These are phyloP conservation scores for Russula virescens DNA, from an alignment of 768 basidiomycete species.

Conservation along the genomic window DNA sequence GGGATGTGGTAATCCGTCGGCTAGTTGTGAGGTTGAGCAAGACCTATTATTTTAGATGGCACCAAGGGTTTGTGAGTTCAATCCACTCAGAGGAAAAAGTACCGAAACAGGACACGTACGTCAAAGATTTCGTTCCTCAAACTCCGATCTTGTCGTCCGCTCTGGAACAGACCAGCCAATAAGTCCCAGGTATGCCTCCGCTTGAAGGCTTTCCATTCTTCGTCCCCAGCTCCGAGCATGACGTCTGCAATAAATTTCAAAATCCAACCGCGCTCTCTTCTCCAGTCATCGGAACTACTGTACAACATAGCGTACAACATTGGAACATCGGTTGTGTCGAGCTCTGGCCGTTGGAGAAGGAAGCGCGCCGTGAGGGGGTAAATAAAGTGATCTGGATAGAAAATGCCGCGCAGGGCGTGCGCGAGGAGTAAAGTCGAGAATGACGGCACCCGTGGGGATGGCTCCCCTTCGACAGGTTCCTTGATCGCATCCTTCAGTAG, in stretches of 20 bases:
- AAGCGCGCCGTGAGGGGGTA: conserved; percentile 85
- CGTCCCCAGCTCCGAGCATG: conserved; percentile 47
- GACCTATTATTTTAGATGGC: conserved; percentile 44
- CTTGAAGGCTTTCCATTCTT: conserved; percentile 79
- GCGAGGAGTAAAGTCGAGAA: conserved; percentile 76
- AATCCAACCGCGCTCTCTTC: conserved; percentile 87
- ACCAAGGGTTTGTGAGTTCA: background rate
- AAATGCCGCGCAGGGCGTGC: conserved; percentile 75
- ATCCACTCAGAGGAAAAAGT: background rate
- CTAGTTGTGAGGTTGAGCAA: conserved; percentile 72
- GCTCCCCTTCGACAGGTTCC: conserved; percentile 34
- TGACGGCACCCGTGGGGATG: conserved; percentile 59
- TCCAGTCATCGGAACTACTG: conserved; percentile 72
- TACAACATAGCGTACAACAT: conserved; percentile 88
- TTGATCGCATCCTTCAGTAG: conserved; percentile 56
- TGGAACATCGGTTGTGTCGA: conserved; percentile 81
- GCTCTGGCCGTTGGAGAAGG: conserved; percentile 78
- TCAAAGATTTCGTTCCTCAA: conserved; percentile 61
- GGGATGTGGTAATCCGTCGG: conserved; percentile 57
- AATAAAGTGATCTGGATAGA: conserved; percentile 82
- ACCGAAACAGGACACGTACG: conserved; percentile 36
- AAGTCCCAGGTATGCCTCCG: conserved; percentile 87
- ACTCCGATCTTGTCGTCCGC: conserved; percentile 45
- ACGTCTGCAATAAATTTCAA: conserved; percentile 77
- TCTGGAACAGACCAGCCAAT: conserved; percentile 75